Percentiles rank a stretch among this genome's conserved stretches.
phyloP scores from a whole-genome alignment of 495 filamentous ascomycete species.

The Tetracladium setigerum region DNA sequence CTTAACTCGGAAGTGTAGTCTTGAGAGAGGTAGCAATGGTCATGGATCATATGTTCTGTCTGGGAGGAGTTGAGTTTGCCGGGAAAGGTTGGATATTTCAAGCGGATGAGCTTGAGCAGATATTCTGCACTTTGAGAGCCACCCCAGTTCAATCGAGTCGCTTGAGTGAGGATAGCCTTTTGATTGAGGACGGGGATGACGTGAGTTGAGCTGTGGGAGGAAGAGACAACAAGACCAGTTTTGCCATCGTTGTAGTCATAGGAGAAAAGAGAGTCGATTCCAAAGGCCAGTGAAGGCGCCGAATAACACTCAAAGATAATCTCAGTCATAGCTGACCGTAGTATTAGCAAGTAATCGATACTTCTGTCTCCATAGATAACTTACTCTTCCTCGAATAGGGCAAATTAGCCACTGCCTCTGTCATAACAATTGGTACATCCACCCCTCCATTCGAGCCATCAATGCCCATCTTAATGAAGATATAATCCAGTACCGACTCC shows the following conservation, averaged over 20 bases:
- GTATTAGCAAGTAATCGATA: not conserved
- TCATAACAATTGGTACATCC: constrained; percentile 88
- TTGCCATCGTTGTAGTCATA: constrained; percentile 85
- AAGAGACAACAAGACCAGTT: constrained; percentile 85
- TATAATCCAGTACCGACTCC: constrained; percentile 86
- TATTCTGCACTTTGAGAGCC: constrained; percentile 85
- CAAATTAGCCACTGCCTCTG: constrained; percentile 86
- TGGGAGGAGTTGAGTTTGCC: constrained; percentile 78
- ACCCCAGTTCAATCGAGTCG: constrained; percentile 90
- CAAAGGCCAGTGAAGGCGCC: constrained; percentile 80
- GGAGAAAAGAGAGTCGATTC: constrained; percentile 93
- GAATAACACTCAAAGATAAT: constrained; percentile 93
- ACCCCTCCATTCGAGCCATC: constrained; percentile 66
- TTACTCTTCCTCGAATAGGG: constrained; percentile 78
- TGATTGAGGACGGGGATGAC: constrained; percentile 86
- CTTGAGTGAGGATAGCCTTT: constrained; percentile 74
- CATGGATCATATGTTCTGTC: constrained; percentile 74
- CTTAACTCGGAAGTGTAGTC: constrained; percentile 73
- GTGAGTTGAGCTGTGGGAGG: constrained; percentile 88
- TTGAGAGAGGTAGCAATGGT: constrained; percentile 84
- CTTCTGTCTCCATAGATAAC: constrained; percentile 26
- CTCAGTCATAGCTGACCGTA: constrained; percentile 77
- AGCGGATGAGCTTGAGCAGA: constrained; percentile 73
- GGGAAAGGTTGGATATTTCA: constrained; percentile 91
- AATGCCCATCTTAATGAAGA: constrained; percentile 86